These are phyloP conservation scores for Paraglomus occultum DNA, from an alignment of 192 early-diverging fungal genomes.

Conservation along the genomic window DNA sequence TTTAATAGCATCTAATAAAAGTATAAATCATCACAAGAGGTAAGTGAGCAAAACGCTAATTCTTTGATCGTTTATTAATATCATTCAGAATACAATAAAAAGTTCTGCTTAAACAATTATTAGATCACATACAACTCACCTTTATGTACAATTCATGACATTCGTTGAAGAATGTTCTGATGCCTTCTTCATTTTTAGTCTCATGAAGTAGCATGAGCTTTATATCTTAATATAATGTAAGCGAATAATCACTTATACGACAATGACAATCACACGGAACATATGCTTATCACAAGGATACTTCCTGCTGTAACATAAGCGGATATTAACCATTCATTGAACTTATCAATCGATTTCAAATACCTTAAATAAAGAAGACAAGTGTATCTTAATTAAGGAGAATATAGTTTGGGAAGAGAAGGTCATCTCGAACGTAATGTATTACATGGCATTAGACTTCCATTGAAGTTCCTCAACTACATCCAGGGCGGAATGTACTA, in stretches of 20 bases:
- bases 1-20: constrained; percentile 73
- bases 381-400: background rate
- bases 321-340: constrained; percentile 92
- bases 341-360: constrained; percentile 90
- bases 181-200: constrained; percentile 69
- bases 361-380: constrained; percentile 57
- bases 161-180: constrained; percentile 81
- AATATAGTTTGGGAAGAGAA: constrained; percentile 7
- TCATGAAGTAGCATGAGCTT: constrained; percentile 86
- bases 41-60: background rate
- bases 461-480: constrained; percentile 95
- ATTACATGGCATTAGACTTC: constrained; percentile 79
- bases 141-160: constrained; percentile 85
- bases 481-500: constrained; percentile 95
- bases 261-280: background rate
- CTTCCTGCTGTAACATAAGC: constrained; percentile 90
- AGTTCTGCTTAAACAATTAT: background rate
- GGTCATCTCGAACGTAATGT: background rate
- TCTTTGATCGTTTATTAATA: background rate
- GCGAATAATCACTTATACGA: background rate
- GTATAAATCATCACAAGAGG: constrained; percentile 32
- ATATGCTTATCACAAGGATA: constrained; percentile 34
- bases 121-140: constrained; percentile 46
- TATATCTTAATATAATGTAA: constrained; percentile 47
- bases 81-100: background rate